phyloP scores from a whole-genome alignment of 2,329 filamentous ascomycete species.

The Setomelanomma holmii region DNA sequence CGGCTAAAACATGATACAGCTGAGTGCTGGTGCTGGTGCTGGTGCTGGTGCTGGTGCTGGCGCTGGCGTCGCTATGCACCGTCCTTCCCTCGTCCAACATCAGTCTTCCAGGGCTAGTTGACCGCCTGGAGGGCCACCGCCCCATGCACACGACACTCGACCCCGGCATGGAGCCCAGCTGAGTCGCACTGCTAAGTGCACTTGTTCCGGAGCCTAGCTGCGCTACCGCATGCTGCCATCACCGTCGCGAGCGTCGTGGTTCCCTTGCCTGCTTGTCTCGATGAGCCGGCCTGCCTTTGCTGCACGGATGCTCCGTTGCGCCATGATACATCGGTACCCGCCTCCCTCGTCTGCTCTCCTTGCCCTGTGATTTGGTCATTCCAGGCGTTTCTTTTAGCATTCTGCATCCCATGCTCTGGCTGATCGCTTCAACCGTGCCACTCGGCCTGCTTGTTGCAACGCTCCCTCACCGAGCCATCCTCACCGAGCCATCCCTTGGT shows the following conservation, averaged over 20 bases:
- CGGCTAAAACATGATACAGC: slow-evolving; percentile 44
- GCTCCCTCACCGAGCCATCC: slow-evolving; percentile 45
- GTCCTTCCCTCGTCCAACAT: slow-evolving; percentile 35
- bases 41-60: no score
- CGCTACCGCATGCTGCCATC: slow-evolving; percentile 40
- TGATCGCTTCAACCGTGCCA: slow-evolving; percentile 51
- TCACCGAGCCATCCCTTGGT: slow-evolving; percentile 44
- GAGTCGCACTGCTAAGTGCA: slow-evolving; percentile 40
- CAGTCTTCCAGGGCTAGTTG: slow-evolving; percentile 31
- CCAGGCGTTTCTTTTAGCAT: slow-evolving; percentile 44
- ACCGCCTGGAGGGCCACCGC: slow-evolving; percentile 41
- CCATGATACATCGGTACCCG: slow-evolving; percentile 51
- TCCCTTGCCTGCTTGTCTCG: slow-evolving; percentile 34
- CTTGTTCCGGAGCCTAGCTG: slow-evolving; percentile 34
- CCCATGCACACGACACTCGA: slow-evolving; percentile 41
- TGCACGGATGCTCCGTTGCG: slow-evolving; percentile 50
- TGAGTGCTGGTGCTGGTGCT: slow-evolving; percentile 12
- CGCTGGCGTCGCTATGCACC: slow-evolving; percentile 26
- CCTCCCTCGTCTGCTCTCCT: slow-evolving; percentile 33
- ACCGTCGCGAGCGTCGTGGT: slow-evolving; percentile 31
- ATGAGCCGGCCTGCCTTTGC: slow-evolving; percentile 39
- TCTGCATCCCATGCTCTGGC: slow-evolving; percentile 40
- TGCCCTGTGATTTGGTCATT: slow-evolving; percentile 44
- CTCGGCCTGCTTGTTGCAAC: slow-evolving; percentile 45
- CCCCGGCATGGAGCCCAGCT: slow-evolving; percentile 37